Evolutionary conservation across 768 basidiomycete genomes (phyloP).

Genomic region (Mycena galopus): DNA sequence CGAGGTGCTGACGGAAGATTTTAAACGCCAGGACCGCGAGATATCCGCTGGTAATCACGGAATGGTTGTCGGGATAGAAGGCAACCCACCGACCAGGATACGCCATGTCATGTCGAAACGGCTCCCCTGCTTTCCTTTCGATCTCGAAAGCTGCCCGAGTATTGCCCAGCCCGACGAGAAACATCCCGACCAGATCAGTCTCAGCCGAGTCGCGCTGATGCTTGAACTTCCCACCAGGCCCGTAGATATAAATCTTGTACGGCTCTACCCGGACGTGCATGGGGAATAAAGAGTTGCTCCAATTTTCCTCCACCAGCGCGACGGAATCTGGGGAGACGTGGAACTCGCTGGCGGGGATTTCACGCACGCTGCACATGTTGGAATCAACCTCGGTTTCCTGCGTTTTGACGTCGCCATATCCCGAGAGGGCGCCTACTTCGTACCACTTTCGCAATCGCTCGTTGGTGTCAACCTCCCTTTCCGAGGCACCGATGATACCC

Average conservation of each 20-base stretch:
- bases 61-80: constrained; percentile 49
- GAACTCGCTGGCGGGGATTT: constrained; percentile 41
- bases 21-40: constrained; percentile 48
- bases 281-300: constrained; percentile 39
- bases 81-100: constrained; percentile 40
- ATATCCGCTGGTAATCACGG: constrained; percentile 37
- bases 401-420: constrained; percentile 41
- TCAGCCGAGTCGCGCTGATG: constrained; percentile 46
- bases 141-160: constrained; percentile 14
- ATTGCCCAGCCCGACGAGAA: constrained; percentile 49
- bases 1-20: constrained; percentile 37
- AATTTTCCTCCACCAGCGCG: constrained; percentile 23
- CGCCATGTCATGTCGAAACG: not conserved
- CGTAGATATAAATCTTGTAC: constrained; percentile 50
- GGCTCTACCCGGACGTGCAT: constrained; percentile 42
- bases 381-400: constrained; percentile 40
- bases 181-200: constrained; percentile 46
- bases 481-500: not conserved
- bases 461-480: too few species aligned
- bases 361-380: constrained; percentile 41
- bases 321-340: constrained; percentile 33
- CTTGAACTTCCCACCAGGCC: constrained; percentile 44
- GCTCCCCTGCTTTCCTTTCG: not conserved
- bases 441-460: constrained; percentile 23
- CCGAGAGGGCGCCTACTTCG: constrained; percentile 36